Conservation (phyloP, 2,329 filamentous ascomycete species). For the Paradendryphiella salina region DNA sequence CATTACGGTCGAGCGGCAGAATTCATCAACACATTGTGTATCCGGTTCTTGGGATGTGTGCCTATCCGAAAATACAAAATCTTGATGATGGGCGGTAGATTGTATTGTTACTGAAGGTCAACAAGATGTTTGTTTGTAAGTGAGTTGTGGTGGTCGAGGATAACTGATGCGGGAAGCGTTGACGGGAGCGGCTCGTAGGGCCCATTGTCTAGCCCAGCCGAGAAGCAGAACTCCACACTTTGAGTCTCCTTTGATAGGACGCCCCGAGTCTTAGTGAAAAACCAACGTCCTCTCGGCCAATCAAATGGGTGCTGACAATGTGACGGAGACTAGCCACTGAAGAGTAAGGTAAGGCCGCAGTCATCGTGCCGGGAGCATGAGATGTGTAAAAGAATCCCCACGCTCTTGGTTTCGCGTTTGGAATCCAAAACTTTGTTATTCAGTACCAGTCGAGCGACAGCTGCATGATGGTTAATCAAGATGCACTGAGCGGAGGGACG, state of each 20-base stretch:
- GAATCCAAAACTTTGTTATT: slow-evolving; percentile 1
- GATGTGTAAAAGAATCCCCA: slow-evolving; percentile 9
- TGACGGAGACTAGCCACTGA: neutral
- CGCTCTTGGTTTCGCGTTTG: slow-evolving; percentile 3
- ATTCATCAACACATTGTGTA: neutral
- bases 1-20: neutral
- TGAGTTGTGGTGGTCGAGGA: neutral
- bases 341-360: neutral
- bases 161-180: slow-evolving; percentile 1
- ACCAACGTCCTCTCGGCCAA: slow-evolving; percentile 2
- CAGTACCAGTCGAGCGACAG: slow-evolving; percentile 1
- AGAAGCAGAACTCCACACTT: slow-evolving; percentile 11
- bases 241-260: slow-evolving; percentile 1
- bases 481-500: neutral
- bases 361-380: slow-evolving; percentile 3
- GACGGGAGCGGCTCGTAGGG: slow-evolving; percentile 7
- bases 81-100: neutral
- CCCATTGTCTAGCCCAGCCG: slow-evolving; percentile 1
- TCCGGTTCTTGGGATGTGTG: neutral
- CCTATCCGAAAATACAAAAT: neutral
- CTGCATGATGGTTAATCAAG: slow-evolving; percentile 8
- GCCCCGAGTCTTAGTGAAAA: neutral
- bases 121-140: neutral
- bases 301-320: neutral
- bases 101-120: neutral